Base-by-base conservation (phyloP, 306 rosid species). In the Glycine tomentella region DNA sequence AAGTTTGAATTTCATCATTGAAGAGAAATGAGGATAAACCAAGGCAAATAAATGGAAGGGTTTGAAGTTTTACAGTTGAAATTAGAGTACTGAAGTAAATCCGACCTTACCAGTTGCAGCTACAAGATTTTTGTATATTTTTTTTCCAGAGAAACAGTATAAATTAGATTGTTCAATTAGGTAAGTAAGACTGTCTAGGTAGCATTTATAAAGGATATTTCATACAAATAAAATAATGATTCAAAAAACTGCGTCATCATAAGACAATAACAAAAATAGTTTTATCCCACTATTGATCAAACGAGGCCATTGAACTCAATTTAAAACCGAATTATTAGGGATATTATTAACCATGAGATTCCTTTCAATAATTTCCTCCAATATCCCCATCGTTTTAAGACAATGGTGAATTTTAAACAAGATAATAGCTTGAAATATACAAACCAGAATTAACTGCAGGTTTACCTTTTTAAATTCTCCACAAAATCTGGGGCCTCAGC, bases 401-500 rank as follows among this genome's bases (percentile, higher is more conserved):
- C 66, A 68, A 45, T 5, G 34, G 14, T 49, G 16, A 56, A 58
- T 57, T 73, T 63, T 6, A 44, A 59, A 59, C 20, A 51, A 71
- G 36, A 42, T 15, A 45, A 44, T 10, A 68, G n/a, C 57, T 50
- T 57, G 63, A 34, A 64, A 57, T 63, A 67, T 20, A 31, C 33
- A 62, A 45, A 75, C 55, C 50, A 79, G 4, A 65, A 65, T 14
- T 72, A 61, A 82, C 65, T 58, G 56, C 45, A 58, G 12, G 70
- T 52, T 25, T 89, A 95, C 97, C 97, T 91, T 88, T 75, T 91
- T 72, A 75, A 58, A 80, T 83, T 82, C 16, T 84, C 84, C 73
- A 93, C 95, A 85, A 91, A 95, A 52, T 93, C 94, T 58, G 97
- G 93, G 76, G 64, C 92, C 87, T 93, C 97, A 2, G 92, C 93